Percentiles rank a stretch among this genome's conserved stretches.
These are phyloP conservation scores for Phialophora macrospora DNA, from an alignment of 2,329 filamentous ascomycete genomes.

Conservation along the genomic window DNA sequence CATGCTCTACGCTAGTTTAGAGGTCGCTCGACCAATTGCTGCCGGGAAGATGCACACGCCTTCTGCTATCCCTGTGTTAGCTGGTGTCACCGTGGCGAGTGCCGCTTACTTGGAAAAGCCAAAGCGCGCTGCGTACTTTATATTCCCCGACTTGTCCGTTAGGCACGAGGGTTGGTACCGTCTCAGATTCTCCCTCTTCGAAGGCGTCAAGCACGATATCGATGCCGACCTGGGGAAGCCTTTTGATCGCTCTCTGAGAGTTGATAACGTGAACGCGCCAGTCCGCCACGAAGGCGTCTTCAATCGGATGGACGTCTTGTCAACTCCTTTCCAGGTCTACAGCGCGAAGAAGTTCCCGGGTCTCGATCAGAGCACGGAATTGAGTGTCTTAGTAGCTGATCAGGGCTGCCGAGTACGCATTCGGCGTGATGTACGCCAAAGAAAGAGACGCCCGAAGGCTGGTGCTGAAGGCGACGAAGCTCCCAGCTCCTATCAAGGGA, in stretches of 20 bases:
- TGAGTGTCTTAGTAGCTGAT: slow-evolving; percentile 91
- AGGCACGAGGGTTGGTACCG: slow-evolving; percentile 92
- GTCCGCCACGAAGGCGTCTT: slow-evolving; percentile 66
- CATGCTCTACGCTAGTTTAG: slow-evolving; percentile 92
- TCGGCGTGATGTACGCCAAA: slow-evolving; percentile 89
- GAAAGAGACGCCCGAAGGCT: slow-evolving; percentile 62
- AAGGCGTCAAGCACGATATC: slow-evolving; percentile 84
- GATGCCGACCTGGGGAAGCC: slow-evolving; percentile 69
- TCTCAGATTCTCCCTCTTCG: slow-evolving; percentile 90
- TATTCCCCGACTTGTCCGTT: slow-evolving; percentile 95
- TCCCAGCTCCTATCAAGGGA: slow-evolving; percentile 31
- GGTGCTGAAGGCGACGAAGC: slow-evolving; percentile 31
- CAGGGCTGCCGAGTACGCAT: slow-evolving; percentile 97
- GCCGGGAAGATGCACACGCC: slow-evolving; percentile 75
- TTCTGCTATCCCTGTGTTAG: slow-evolving; percentile 79
- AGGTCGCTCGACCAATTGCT: slow-evolving; percentile 81
- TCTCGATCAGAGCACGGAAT: slow-evolving; percentile 81
- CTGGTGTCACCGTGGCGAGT: slow-evolving; percentile 90
- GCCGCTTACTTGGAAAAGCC: slow-evolving; percentile 96
- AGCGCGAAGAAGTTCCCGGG: slow-evolving; percentile 99
- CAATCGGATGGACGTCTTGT: slow-evolving; percentile 89
- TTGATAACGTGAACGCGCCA: slow-evolving; percentile 49
- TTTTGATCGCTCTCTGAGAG: slow-evolving; percentile 43
- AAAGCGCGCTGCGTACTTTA: slow-evolving; percentile 80
- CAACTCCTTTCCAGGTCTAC: slow-evolving; percentile 82